Percentiles rank a stretch among this genome's conserved stretches.
Evolutionary conservation across 2,329 filamentous ascomycete genomes (phyloP).

Genomic region (Exophiala sideris): DNA sequence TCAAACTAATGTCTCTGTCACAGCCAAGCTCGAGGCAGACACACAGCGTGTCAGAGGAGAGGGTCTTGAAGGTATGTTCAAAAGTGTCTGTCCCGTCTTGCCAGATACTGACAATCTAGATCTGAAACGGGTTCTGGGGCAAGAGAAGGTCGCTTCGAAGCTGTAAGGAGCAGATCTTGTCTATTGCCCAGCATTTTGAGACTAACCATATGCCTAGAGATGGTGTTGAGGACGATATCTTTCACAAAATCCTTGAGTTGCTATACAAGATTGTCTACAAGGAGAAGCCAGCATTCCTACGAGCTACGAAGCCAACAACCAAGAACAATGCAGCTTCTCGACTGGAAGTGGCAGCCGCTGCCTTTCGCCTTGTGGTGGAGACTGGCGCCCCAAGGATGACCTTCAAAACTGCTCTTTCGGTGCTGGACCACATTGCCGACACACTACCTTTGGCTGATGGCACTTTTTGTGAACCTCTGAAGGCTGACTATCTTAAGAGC

Average conservation of each 20-base stretch:
- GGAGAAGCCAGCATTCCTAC: conserved; percentile 65
- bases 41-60: conserved; percentile 29
- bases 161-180: conserved; percentile 4
- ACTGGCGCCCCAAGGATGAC: conserved; percentile 66
- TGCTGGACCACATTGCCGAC: conserved; percentile 79
- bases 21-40: conserved; percentile 37
- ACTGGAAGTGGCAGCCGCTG: conserved; percentile 66
- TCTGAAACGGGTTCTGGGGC: conserved; percentile 54
- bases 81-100: neutral
- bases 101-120: conserved; percentile 37
- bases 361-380: conserved; percentile 68
- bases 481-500: conserved; percentile 74
- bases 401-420: conserved; percentile 70
- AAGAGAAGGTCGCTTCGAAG: conserved; percentile 40
- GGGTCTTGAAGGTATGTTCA: conserved; percentile 46
- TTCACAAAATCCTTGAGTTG: conserved; percentile 74
- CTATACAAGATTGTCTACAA: conserved; percentile 69
- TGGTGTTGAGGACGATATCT: conserved; percentile 69
- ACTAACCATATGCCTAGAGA: conserved; percentile 25
- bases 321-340: conserved; percentile 53
- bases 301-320: conserved; percentile 50
- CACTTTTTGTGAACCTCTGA: conserved; percentile 63
- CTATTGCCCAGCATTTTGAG: neutral
- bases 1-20: conserved; percentile 8
- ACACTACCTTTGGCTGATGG: conserved; percentile 62